Base-by-base conservation (phyloP, 768 basidiomycete species). In the Amanita pallidorosea region DNA sequence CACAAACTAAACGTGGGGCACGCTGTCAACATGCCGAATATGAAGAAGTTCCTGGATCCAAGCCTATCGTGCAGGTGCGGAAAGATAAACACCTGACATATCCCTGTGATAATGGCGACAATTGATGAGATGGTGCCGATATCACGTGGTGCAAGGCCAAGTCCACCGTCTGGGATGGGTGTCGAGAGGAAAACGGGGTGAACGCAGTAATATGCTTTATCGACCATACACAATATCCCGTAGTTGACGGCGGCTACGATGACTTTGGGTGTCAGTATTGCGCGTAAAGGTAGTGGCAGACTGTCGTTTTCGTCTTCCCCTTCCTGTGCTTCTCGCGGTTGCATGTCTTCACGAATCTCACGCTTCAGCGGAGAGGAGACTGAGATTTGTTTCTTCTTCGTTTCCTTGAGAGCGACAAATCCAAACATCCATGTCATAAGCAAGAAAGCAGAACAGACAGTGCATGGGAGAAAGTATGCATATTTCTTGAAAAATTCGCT, bases 141-240 rank as follows among this genome's bases (percentile, higher is more conserved):
- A 7, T 73, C 65, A 2, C 83, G 42, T 27, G 42, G 42, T 0
- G 82, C 17, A 72, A 85, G 64, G 6, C 78, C 33, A 33, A 33
- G 33, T 33, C 33, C 33, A 33, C 33, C 33, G 4, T 33, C 12
- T 33, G 33, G 33, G 41, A 78, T 62, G 0, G 86, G 82, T 0
- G 81, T 85, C 11, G 82, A 75, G 53, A 75, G 71, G 63, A 84
- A 83, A n/a, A 85, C 63, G 0, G 85, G 84, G 17, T 79, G 75
- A 12, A 86, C 60, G 7, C 78, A 73, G 42, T 73, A 74, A 54
- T 76, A 71, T 1, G 76, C 61, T 36, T 83, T 77, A 51, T 85
- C 81, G 13, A 79, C 52, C 5, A 82, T 59, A 11, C 80, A 71
- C 8, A 82, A 67, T 27, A 69, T 58, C 0, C 1, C 33, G 13